Base-by-base conservation (phyloP, 2,329 filamentous ascomycete genomes). In the Pyrenochaeta sp. region DNA sequence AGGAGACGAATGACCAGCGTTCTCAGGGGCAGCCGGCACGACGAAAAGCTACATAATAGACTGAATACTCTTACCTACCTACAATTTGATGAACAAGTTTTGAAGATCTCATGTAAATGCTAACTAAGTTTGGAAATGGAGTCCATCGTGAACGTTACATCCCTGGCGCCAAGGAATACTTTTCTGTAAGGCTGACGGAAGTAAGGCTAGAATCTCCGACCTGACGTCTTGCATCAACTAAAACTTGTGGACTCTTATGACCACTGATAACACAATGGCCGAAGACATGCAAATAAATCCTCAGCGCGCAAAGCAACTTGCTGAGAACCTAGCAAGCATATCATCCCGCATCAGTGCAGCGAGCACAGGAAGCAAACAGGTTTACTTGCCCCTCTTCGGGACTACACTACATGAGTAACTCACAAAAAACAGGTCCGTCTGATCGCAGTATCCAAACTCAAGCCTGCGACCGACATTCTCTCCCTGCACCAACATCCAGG, bases 401-500 rank as follows among this genome's bases (percentile, higher is more conserved):
- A n/a, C 35, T 20, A 41, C 20, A 24, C 9, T 22, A 26, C 31
- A 23, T 32, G 6, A 28, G 17, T 26, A 14, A 46, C 40, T 44
- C 38, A 35, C 31, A 10, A 26, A 15, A 7, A n/a, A 35, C 57
- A 90, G 86, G 82, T 93, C 52, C 87, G 94, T 32, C 81, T 99
- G 26, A 91, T 99, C 28, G 93, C 94, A 19, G 94, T 99, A 35
- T 96, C 92, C 27, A 99, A 99, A 74, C 81, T 96, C 56, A 97
- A 99, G 75, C 93, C 94, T 10, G 90, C 86, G 46, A 89, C 89
- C 62, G 94, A 99, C 71, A 88, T 99, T 61, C 80, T 96, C 41
- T 87, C 91, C 20, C 82, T 99, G 1, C 87, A 95, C 74, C 78
- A 82, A 60, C 72, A 78, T 0, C 77, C 56, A 17, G 48, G 52